Evolutionary conservation across 2,329 filamentous ascomycete genomes (phyloP).

Genomic region (Stemphylium beticola): DNA sequence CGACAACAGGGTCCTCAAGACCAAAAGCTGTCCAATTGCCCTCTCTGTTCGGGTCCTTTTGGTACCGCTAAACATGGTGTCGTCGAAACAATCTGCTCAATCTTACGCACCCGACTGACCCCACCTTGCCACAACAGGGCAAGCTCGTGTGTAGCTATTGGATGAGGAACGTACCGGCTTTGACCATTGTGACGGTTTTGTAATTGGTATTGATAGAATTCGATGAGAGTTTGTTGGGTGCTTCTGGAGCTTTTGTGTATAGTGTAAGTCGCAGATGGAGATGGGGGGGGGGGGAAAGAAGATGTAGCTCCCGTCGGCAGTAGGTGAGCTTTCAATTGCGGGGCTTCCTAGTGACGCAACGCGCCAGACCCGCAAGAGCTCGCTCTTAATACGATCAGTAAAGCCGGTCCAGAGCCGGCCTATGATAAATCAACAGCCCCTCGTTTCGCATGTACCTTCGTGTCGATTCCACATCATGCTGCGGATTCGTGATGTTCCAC

Average conservation of each 20-base stretch:
- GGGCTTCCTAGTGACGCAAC: slow-evolving; percentile 45
- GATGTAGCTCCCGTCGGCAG: slow-evolving; percentile 2
- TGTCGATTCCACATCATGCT: background rate
- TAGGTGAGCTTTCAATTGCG: slow-evolving; percentile 37
- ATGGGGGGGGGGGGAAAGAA: slow-evolving; percentile 7
- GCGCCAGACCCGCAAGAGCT: slow-evolving; percentile 26
- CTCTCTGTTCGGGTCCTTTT: slow-evolving; percentile 9
- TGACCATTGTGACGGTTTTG: slow-evolving; percentile 87
- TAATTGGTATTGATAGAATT: slow-evolving; percentile 19
- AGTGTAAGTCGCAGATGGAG: slow-evolving; percentile 9
- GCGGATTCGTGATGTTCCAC: slow-evolving; percentile 8
- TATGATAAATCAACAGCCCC: slow-evolving; percentile 38
- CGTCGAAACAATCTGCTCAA: slow-evolving; percentile 64
- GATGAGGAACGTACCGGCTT: slow-evolving; percentile 77
- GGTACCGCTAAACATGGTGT: slow-evolving; percentile 14
- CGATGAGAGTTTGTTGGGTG: slow-evolving; percentile 13
- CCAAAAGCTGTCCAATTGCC: slow-evolving; percentile 27
- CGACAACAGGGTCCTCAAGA: slow-evolving; percentile 35
- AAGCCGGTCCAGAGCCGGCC: slow-evolving; percentile 29
- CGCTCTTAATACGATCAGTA: slow-evolving; percentile 9
- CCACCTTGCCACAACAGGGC: slow-evolving; percentile 41
- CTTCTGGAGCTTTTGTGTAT: slow-evolving; percentile 10
- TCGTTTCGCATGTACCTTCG: slow-evolving; percentile 2
- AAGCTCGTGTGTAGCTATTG: slow-evolving; percentile 21
- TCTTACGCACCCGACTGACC: slow-evolving; percentile 55